Evolutionary conservation across 257 asterid genomes (phyloP), one percentile per base, ranked within the genome.

Genomic region (Nicotiana attenuata): DNA sequence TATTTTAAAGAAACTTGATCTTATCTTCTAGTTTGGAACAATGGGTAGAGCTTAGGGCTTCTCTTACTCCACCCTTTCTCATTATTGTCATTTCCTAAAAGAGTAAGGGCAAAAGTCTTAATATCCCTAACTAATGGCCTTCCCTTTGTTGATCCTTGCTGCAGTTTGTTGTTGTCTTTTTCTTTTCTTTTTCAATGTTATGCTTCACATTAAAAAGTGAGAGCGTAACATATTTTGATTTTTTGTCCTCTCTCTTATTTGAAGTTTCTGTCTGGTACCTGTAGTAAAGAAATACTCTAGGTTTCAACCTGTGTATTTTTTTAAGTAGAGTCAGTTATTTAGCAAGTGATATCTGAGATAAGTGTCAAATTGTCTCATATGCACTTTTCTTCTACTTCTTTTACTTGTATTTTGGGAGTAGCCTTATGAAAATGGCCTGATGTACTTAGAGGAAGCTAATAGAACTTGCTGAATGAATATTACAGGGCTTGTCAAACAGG

Each of bases 401-500:
- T 47, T 16, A 73, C 60, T 73, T 47, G 56, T 73, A 45, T 73
- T 22, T 10, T 73, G 26, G 7, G 80, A 47, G 38, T 35, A 47
- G 63, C 64, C 45, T 73, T 20, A n/a, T 26, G 80, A 24, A 75
- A 31, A 75, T 50, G 45, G 45, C 26, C 22, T 73, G 78, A 45
- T 26, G 45, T 26, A 8, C 64, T 75, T 15, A 50, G 16, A 26
- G 52, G 52, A 24, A 8, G 64, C 64, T 75, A 50, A 75, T 47
- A 28, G 16, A 53, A 13, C 47, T 66, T 65, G 41, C 57, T 69
- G 17, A 81, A 26, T 64, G 78, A 73, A 85, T 64, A 67, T 67
- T 88, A 82, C 90, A 96, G 99, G 99, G 99, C 57, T 88, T 94
- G 85, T 89, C 96, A 81, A 94, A 96, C 86, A 93, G 99, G 84